Base-by-base conservation (phyloP, 2,329 filamentous ascomycete genomes). In the Pseudonectria foliicola region DNA sequence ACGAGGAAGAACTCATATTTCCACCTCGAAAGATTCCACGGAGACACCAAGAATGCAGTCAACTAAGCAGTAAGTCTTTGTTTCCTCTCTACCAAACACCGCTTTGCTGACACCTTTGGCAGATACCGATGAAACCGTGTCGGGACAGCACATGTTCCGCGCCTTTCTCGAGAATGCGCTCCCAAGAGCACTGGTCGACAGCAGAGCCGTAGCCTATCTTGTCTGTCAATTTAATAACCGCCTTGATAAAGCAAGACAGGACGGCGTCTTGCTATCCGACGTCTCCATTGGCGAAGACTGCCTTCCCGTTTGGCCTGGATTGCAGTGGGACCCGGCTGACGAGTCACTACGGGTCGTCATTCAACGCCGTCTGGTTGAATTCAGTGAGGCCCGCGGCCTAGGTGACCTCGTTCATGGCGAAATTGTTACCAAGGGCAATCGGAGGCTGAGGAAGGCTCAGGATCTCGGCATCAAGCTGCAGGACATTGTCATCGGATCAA, bases 231-330 rank as follows among this genome's bases (percentile, higher is more conserved):
- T 49, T 0, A 56, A 53, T 13, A n/a, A 15, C 0, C 50, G 48
- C 11, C 42, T 61, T 0, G 34, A 46, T 2, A 24, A 40, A 13
- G 59, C 58, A 2, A 39, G 34, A 8, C 11, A 13, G 2, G 34
- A 39, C 1, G 45, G 46, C 4, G 14, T 46, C 2, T 3, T 8
- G 1, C 31, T 59, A 1, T 18, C 27, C 1, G 42, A 51, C 0
- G 35, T 61, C 5, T 33, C 24, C 16, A 46, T 60, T 3, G 55
- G 46, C 3, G 33, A 46, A 0, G 50, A 61, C 16, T 59, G 59
- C 6, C 42, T 60, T 3, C 54, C 54, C 1, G 38, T 44, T 3
- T 61, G 58, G 59, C 15, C 38, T 2, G 37, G 32, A 6, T 33
- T 37, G 11, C 32, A 29, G 1, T 60, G 53, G 54, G 51, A 57